Conservation (phyloP, 495 filamentous ascomycete species). For the Aspergillus bertholletiae region DNA sequence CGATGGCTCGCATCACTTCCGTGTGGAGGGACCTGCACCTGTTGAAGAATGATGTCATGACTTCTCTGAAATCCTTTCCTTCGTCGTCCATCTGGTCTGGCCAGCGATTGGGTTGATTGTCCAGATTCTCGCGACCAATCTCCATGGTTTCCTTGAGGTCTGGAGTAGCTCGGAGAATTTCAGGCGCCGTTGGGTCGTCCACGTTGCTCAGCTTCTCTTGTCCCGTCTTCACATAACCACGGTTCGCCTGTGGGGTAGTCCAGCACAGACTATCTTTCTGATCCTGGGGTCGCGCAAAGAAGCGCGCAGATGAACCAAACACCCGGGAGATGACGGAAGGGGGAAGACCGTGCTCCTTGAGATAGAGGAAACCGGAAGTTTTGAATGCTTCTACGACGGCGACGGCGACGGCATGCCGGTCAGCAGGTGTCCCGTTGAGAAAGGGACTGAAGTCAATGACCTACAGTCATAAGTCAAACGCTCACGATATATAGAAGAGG, state of each 20-base stretch:
- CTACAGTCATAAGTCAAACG: constrained; percentile 36
- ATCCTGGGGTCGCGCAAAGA: constrained; percentile 68
- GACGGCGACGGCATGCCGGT: constrained; percentile 63
- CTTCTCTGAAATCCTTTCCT: constrained; percentile 61
- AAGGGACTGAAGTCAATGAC: constrained; percentile 85
- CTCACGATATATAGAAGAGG: neutral
- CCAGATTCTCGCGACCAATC: constrained; percentile 73
- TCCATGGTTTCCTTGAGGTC: constrained; percentile 86
- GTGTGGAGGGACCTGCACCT: constrained; percentile 72
- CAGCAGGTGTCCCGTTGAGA: constrained; percentile 56
- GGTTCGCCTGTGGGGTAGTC: constrained; percentile 69
- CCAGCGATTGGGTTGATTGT: constrained; percentile 74
- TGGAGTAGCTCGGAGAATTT: constrained; percentile 55
- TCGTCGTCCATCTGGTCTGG: constrained; percentile 61
- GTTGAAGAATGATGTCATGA: constrained; percentile 70
- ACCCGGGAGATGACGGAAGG: constrained; percentile 53
- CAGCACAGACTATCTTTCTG: constrained; percentile 70
- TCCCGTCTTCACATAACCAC: constrained; percentile 73
- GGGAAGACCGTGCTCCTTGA: constrained; percentile 72
- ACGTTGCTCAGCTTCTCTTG: constrained; percentile 71
- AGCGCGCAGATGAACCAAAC: constrained; percentile 69
- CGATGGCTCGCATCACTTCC: constrained; percentile 84
- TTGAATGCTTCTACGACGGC: constrained; percentile 78
- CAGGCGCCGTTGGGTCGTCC: constrained; percentile 54
- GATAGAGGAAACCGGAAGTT: constrained; percentile 85